phyloP scores from a whole-genome alignment of 208 protist species.

The Naegleria gruberi region DNA sequence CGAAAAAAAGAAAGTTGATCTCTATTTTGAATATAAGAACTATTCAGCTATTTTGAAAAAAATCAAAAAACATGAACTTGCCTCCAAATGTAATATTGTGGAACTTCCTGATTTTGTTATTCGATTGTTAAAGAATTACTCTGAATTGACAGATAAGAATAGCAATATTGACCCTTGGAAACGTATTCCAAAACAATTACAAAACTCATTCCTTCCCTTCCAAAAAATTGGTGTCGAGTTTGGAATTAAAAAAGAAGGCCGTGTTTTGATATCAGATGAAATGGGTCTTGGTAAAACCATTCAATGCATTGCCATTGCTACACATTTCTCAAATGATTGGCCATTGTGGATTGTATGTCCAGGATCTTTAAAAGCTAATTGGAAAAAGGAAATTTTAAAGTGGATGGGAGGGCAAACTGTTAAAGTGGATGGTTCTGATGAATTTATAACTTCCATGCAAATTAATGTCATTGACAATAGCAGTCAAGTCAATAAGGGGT shows the following conservation, averaged over 20 bases:
- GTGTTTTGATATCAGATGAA: constrained; percentile 83
- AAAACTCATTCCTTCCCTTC: background rate
- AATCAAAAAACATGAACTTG: background rate
- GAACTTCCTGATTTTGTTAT: background rate
- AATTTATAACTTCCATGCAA: background rate
- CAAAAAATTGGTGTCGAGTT: constrained; percentile 12
- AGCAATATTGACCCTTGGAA: background rate
- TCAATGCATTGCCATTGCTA: constrained; percentile 79
- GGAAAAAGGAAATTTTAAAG: constrained; percentile 49
- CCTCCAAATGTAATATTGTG: background rate
- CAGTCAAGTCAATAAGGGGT: background rate
- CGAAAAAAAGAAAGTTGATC: background rate
- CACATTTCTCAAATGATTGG: constrained; percentile 82
- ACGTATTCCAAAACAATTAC: background rate
- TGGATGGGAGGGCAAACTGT: background rate
- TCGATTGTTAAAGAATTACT: background rate
- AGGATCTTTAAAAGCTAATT: constrained; percentile 76
- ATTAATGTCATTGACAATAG: background rate
- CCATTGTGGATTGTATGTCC: constrained; percentile 82
- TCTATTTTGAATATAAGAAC: background rate
- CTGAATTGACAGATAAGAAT: background rate
- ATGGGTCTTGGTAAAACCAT: constrained; percentile 94
- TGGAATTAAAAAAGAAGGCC: constrained; percentile 43
- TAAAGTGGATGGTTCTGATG: background rate
- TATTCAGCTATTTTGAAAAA: background rate